Conservation (phyloP, 148 eudicot species). For the Vaccinium macrocarpon region DNA sequence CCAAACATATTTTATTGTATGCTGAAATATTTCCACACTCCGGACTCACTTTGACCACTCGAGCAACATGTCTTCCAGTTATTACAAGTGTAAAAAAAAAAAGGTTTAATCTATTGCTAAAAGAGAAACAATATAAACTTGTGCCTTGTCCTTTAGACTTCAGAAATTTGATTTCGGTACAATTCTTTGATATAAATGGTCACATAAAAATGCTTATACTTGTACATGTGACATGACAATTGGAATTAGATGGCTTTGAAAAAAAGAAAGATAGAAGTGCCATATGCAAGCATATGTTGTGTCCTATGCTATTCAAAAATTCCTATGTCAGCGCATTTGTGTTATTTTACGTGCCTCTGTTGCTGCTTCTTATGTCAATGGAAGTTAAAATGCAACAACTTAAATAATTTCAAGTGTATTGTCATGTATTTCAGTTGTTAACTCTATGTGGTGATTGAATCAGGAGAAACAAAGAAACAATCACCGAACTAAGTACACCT, state of each 20-base stretch:
- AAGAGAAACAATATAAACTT: neutral
- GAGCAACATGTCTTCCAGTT: neutral
- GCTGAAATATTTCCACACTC: neutral
- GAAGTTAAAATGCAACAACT: neutral
- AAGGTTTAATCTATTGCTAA: neutral
- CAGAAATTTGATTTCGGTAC: too few species aligned
- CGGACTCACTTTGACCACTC: neutral
- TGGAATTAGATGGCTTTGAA: neutral
- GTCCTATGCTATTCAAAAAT: neutral
- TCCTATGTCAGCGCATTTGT: neutral
- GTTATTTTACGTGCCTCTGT: neutral
- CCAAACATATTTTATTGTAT: neutral
- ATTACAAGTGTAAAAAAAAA: neutral
- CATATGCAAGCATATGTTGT: neutral
- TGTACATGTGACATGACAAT: neutral
- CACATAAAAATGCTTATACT: too few species aligned
- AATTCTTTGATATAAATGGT: too few species aligned
- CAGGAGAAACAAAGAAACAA: constrained; percentile 54
- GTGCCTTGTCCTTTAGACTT: neutral
- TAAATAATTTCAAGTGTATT: neutral
- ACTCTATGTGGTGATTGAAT: neutral
- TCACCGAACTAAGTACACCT: constrained; percentile 48
- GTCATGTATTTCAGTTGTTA: neutral
- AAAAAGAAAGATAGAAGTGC: neutral
- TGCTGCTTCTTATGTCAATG: neutral